These are phyloP conservation scores for Sclerotinia subarctica DNA, from an alignment of 2,329 filamentous ascomycete species.

Conservation along the genomic window DNA sequence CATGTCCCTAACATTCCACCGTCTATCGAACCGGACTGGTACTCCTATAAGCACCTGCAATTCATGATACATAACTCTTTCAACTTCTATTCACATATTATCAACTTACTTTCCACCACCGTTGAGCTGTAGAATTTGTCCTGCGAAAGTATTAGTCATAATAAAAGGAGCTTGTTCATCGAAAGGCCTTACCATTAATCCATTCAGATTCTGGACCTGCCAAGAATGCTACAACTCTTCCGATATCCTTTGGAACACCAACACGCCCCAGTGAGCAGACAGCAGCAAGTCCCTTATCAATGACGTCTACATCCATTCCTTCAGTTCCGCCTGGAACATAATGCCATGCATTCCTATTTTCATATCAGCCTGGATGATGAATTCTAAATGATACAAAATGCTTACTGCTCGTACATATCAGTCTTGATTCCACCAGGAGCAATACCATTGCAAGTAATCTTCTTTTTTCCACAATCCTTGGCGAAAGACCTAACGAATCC, in stretches of 20 bases:
- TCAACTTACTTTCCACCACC: conserved; percentile 20
- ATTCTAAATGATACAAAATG: neutral
- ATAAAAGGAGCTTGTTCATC: neutral
- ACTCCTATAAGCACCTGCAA: neutral
- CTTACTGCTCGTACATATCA: conserved; percentile 58
- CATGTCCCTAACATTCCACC: neutral
- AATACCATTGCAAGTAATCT: conserved; percentile 66
- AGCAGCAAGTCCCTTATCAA: conserved; percentile 52
- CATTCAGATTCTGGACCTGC: conserved; percentile 53
- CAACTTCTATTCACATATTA: neutral
- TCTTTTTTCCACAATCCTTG: conserved; percentile 52
- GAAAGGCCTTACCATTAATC: conserved; percentile 27
- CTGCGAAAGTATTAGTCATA: conserved; percentile 11
- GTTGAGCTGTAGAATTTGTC: conserved; percentile 22
- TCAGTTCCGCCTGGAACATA: conserved; percentile 54
- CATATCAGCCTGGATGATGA: conserved; percentile 1
- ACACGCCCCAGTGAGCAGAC: conserved; percentile 63
- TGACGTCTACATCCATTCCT: conserved; percentile 52
- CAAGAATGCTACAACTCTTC: conserved; percentile 60
- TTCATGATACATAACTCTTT: conserved; percentile 5
- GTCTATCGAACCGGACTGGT: neutral
- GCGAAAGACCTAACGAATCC: conserved; percentile 72
- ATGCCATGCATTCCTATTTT: conserved; percentile 51
- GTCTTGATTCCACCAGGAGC: conserved; percentile 66
- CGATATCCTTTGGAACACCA: conserved; percentile 64